Base-by-base conservation (phyloP, 768 basidiomycete species). In the Mycena galopus region DNA sequence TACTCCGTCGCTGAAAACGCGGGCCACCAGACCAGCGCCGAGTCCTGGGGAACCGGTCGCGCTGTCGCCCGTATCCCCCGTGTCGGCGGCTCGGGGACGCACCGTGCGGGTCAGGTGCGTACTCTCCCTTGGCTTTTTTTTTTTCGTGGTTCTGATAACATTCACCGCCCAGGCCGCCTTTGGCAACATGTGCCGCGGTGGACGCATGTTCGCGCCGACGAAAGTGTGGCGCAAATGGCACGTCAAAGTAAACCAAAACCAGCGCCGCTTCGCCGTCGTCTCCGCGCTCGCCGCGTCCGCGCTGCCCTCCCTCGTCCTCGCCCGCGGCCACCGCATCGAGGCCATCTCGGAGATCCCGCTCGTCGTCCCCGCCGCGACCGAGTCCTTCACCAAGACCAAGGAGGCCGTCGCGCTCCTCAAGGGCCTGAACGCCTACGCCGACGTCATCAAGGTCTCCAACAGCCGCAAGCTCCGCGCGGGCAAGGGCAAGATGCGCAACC, bases 151-250 rank as follows among this genome's bases (percentile, higher is more conserved):
- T 94, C 95, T 81, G 98, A 98, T n/a, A n/a, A n/a, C 84, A 99
- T 97, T 78, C 96, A 97, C 88, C 94, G 98, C 77, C 96, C 98
- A 97, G 93, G 98, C 96, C 83, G 98, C 98, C 35, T 99, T 99
- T 69, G 98, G 98, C 73, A 99, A 99, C 97, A 99, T 99, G 98
- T 99, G 97, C 89, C 95, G 98, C 85, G 97, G 98, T 81, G 98
- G 98, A 88, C 96, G 98, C 82, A 99, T 99, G 98, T 99, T 99
- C 86, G 97, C 97, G 33, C 98, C 98, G 21, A 99, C 97, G 86
- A 98, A 98, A 95, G 95, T 92, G 82, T 99, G 97, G 97, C 93
- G 97, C 86, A 97, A 92, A 84, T 99, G 98, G 98, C 98, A 99
- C 87, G 94, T 99, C 88, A 99, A 98, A 88, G 95, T 98, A 72